Percentiles rank a stretch among this genome's conserved stretches.
These are phyloP conservation scores for Lanzia echinophila DNA, from an alignment of 2,329 filamentous ascomycete genomes.

Conservation along the genomic window DNA sequence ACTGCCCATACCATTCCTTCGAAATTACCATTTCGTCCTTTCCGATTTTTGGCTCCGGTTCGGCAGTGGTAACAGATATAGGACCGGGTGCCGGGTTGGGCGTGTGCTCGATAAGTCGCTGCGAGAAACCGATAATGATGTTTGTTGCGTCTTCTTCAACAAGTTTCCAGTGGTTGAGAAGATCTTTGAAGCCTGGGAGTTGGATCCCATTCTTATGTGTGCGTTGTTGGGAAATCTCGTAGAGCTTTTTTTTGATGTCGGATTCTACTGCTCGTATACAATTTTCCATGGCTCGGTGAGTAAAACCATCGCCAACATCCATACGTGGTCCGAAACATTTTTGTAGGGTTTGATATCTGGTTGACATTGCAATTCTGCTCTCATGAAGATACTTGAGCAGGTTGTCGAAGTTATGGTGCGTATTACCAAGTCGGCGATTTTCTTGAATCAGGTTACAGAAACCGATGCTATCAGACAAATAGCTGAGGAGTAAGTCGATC, in stretches of 20 bases:
- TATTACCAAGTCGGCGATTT: slow-evolving; percentile 3
- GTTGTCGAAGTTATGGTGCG: slow-evolving; percentile 3
- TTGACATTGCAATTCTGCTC: neutral
- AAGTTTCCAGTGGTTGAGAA: slow-evolving; percentile 2
- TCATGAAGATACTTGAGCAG: neutral
- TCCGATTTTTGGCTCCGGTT: neutral
- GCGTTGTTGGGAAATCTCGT: neutral
- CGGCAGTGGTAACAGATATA: neutral
- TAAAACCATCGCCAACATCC: neutral
- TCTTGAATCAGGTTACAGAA: slow-evolving; percentile 2
- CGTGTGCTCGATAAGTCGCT: too few relatives aligned
- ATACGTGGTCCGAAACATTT: slow-evolving; percentile 1
- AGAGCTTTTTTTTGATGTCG: slow-evolving; percentile 1
- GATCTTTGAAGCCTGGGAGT: neutral
- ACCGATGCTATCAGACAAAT: neutral
- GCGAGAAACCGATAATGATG: neutral
- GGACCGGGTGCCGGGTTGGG: too few relatives aligned
- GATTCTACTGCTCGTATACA: slow-evolving; percentile 1
- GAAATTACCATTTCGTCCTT: neutral
- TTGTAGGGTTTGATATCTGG: neutral
- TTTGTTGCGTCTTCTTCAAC: neutral
- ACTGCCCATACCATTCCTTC: neutral
- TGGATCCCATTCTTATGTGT: neutral
- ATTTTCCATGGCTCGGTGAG: neutral
- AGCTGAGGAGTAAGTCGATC: neutral